Evolutionary conservation across 2,329 filamentous ascomycete genomes (phyloP).

Genomic region (Pseudocercospora fuligena): DNA sequence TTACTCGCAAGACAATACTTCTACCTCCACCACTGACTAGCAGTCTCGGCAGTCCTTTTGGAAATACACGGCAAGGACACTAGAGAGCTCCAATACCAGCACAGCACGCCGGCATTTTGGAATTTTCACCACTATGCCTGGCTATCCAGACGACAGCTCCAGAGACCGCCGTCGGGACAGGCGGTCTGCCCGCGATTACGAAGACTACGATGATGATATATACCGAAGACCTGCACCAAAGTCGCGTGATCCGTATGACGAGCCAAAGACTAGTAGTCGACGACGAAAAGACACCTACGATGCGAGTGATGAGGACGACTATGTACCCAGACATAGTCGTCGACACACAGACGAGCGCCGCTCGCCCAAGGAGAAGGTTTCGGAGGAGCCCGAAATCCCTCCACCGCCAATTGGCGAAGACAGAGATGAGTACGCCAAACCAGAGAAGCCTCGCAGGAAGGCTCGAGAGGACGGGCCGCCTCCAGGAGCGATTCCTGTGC

Average conservation of each 20-base stretch:
- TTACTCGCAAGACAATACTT: conserved; percentile 11
- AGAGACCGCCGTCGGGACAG: conserved; percentile 24
- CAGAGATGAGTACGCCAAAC: conserved; percentile 20
- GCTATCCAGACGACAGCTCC: conserved; percentile 28
- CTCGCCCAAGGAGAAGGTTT: conserved; percentile 19
- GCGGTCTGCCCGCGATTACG: conserved; percentile 23
- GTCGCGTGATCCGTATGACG: conserved; percentile 22
- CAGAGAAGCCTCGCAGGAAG: conserved; percentile 18
- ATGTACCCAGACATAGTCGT: conserved; percentile 24
- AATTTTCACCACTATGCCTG: conserved; percentile 20
- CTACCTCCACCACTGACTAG: conserved; percentile 17
- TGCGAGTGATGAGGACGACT: conserved; percentile 37
- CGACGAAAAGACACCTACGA: conserved; percentile 33
- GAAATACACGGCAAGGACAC: background rate
- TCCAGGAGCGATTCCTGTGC: conserved; percentile 21
- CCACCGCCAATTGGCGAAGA: conserved; percentile 33
- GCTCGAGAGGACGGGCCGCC: conserved; percentile 16
- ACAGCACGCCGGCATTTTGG: background rate
- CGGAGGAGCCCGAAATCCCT: conserved; percentile 27
- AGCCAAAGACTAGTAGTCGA: conserved; percentile 21
- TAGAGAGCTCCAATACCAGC: background rate
- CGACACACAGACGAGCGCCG: conserved; percentile 19
- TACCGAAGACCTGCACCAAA: conserved; percentile 26
- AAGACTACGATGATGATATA: conserved; percentile 28
- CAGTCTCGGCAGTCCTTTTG: background rate